A percentile compares a stretch with the other conserved stretches of the same genome.
phyloP scores from a whole-genome alignment of 2,329 filamentous ascomycete species.

The Whalleya microplaca region DNA sequence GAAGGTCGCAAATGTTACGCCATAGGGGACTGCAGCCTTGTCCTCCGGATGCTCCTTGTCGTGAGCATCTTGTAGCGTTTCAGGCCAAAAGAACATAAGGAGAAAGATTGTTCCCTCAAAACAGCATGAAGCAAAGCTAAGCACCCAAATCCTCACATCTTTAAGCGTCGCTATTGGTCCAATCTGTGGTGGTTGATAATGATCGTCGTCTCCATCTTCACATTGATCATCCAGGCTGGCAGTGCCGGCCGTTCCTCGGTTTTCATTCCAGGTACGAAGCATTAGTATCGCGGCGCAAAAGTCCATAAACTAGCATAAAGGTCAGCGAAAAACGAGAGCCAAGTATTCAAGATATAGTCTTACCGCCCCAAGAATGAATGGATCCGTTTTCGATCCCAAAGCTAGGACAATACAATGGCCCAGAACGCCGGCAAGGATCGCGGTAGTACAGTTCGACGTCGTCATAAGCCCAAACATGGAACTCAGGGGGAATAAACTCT shows the following conservation, averaged over 20 bases:
- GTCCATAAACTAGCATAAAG: constrained; percentile 30
- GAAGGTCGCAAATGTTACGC: constrained; percentile 60
- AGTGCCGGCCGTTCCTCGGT: constrained; percentile 14
- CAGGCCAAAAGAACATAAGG: constrained; percentile 40
- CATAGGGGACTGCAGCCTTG: constrained; percentile 42
- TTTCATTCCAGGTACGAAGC: constrained; percentile 37
- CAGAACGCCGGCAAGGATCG: constrained; percentile 53
- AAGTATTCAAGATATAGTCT: constrained; percentile 1
- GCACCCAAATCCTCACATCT: constrained; percentile 36
- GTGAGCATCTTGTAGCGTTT: constrained; percentile 37
- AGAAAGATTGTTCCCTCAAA: constrained; percentile 42
- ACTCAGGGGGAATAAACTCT: constrained; percentile 45
- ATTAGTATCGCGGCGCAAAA: constrained; percentile 35
- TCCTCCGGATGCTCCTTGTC: constrained; percentile 10
- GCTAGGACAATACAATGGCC: constrained; percentile 52
- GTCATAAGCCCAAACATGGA: constrained; percentile 56
- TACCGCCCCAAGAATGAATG: constrained; percentile 50
- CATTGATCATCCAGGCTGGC: not conserved
- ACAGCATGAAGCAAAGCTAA: constrained; percentile 39
- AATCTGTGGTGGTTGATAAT: not conserved
- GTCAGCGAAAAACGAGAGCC: not conserved
- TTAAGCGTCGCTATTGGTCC: constrained; percentile 2
- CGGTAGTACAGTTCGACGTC: constrained; percentile 55
- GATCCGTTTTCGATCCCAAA: constrained; percentile 51
- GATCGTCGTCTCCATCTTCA: not conserved